These are phyloP conservation scores for Lasiodiplodia theobromae DNA, from an alignment of 2,329 filamentous ascomycete species.

Conservation along the genomic window DNA sequence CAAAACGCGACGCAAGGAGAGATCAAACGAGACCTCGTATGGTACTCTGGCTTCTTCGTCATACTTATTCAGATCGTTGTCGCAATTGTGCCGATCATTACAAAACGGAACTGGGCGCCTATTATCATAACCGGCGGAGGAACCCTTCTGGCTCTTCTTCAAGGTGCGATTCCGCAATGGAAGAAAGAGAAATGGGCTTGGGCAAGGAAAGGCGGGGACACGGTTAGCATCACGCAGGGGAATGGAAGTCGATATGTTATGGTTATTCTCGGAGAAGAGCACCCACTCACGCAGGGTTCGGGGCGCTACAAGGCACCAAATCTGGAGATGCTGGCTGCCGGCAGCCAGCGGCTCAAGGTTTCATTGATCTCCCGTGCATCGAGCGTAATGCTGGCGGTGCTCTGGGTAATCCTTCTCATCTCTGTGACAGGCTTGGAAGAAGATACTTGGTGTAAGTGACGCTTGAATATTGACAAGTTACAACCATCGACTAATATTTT, in stretches of 20 bases:
- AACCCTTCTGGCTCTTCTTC: neutral
- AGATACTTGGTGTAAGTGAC: neutral
- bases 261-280: neutral
- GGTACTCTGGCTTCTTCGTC: neutral
- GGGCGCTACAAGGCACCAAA: neutral
- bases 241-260: neutral
- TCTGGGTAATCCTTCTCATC: neutral
- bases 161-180: slow-evolving; percentile 22
- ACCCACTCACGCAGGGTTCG: too few relatives aligned
- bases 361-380: neutral
- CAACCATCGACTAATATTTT: neutral
- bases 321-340: neutral
- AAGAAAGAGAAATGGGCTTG: slow-evolving; percentile 4
- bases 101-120: neutral
- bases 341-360: neutral
- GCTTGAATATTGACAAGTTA: too few relatives aligned
- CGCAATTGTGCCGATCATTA: neutral
- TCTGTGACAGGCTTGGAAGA: neutral
- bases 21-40: neutral
- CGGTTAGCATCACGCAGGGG: neutral
- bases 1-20: neutral
- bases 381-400: neutral
- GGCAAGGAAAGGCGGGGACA: neutral
- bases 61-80: neutral
- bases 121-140: neutral